Percentiles rank a stretch among this genome's conserved stretches.
phyloP scores from a whole-genome alignment of 2,329 filamentous ascomycete species.

The Colletotrichum kahawae region DNA sequence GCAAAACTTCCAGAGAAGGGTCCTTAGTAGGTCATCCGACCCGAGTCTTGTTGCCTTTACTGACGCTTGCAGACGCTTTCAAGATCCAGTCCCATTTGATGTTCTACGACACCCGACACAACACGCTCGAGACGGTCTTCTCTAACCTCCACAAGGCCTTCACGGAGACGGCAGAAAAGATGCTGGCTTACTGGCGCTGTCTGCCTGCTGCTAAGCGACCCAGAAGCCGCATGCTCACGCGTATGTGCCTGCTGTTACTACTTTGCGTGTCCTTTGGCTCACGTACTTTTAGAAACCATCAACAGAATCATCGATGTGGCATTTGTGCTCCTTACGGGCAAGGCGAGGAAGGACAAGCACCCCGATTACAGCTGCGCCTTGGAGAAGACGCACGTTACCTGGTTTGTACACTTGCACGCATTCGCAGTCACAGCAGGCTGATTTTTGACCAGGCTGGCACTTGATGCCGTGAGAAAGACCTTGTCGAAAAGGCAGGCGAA shows the following conservation, averaged over 20 bases:
- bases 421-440: neutral
- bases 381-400: conserved; percentile 62
- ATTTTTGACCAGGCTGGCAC: conserved; percentile 6
- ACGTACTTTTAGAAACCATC: conserved; percentile 59
- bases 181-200: conserved; percentile 65
- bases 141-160: conserved; percentile 80
- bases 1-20: conserved; percentile 79
- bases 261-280: neutral
- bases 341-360: conserved; percentile 46
- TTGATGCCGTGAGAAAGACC: conserved; percentile 5
- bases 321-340: conserved; percentile 66
- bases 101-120: conserved; percentile 82
- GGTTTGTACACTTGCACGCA: conserved; percentile 52
- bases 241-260: conserved; percentile 45
- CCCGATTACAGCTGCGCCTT: conserved; percentile 64
- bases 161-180: conserved; percentile 77
- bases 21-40: conserved; percentile 60
- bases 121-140: conserved; percentile 71
- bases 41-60: neutral
- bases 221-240: conserved; percentile 62
- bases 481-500: conserved; percentile 9
- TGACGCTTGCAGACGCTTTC: conserved; percentile 60
- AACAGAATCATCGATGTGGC: conserved; percentile 69
- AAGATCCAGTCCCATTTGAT: conserved; percentile 86
- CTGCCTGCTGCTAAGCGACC: conserved; percentile 65